These are phyloP conservation scores for Albugo candida DNA, from an alignment of 352 stramenopile genomes.

Conservation along the genomic window DNA sequence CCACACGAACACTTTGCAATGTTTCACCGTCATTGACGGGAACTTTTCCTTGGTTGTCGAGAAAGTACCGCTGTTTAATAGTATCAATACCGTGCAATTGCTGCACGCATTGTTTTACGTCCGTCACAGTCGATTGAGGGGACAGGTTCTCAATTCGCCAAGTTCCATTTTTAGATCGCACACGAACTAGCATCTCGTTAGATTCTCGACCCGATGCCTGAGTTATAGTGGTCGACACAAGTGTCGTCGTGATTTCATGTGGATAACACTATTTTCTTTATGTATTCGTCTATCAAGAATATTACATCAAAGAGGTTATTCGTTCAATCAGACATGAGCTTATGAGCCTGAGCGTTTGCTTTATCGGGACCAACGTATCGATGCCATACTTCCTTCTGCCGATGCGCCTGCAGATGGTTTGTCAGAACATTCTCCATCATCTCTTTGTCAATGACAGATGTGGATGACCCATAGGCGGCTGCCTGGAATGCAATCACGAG, in stretches of 20 bases:
- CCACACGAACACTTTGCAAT: slow-evolving; percentile 29
- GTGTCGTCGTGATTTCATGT: too few species aligned
- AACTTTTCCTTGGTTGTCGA: slow-evolving; percentile 26
- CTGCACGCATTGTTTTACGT: slow-evolving; percentile 64
- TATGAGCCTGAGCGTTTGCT: not conserved
- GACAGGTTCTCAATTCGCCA: slow-evolving; percentile 62
- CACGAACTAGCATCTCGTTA: slow-evolving; percentile 43
- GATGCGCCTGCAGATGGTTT: slow-evolving; percentile 85
- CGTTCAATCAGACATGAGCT: not conserved
- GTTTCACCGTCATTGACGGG: slow-evolving; percentile 26
- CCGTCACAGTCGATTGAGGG: slow-evolving; percentile 32
- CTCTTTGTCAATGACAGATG: slow-evolving; percentile 83
- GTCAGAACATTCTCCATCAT: slow-evolving; percentile 88
- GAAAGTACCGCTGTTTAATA: slow-evolving; percentile 23
- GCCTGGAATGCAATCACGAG: slow-evolving; percentile 98
- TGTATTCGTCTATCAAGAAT: not conserved
- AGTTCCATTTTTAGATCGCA: slow-evolving; percentile 77
- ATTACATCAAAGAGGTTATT: not conserved
- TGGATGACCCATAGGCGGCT: slow-evolving; percentile 90
- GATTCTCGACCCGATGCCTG: not conserved
- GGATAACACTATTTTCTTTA: not conserved
- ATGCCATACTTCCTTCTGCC: slow-evolving; percentile 88
- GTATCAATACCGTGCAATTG: slow-evolving; percentile 40
- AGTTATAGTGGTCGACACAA: too few species aligned
- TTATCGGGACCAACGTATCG: slow-evolving; percentile 32